Conservation (phyloP, 768 basidiomycete species). For the Rhizopogon rudus region DNA sequence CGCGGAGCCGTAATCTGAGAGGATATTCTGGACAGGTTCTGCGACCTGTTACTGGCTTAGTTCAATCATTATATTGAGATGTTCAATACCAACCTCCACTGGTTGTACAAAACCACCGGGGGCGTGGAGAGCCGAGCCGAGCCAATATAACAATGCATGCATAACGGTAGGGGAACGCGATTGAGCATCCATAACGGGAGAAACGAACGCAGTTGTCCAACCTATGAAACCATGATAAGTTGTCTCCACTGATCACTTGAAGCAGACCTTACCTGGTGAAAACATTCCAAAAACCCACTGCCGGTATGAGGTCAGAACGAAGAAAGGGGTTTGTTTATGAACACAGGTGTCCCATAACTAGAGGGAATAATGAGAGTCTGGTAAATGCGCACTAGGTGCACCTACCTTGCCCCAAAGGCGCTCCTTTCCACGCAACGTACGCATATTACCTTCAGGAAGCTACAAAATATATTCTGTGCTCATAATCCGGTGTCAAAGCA, state of each 20-base stretch:
- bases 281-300: conserved; percentile 61
- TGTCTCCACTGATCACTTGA: not conserved
- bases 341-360: conserved; percentile 52
- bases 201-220: conserved; percentile 50
- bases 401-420: conserved; percentile 59
- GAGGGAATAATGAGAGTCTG: conserved; percentile 6
- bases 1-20: not conserved
- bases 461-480: conserved; percentile 7
- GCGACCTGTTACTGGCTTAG: conserved; percentile 17
- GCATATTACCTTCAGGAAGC: conserved; percentile 30
- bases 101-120: conserved; percentile 25
- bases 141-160: conserved; percentile 52
- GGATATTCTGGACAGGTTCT: conserved; percentile 26
- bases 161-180: conserved; percentile 43
- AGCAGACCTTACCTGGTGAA: conserved; percentile 38
- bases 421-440: conserved; percentile 40
- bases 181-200: conserved; percentile 37
- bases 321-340: conserved; percentile 43
- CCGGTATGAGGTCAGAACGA: conserved; percentile 55
- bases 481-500: not conserved
- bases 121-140: conserved; percentile 42
- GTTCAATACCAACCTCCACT: conserved; percentile 10
- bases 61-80: not conserved
- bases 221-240: conserved; percentile 26
- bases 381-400: not conserved